Percentiles rank a stretch among this genome's conserved stretches.
Evolutionary conservation across 75 land plant species (phyloP).

Genomic region (Picea glauca): DNA sequence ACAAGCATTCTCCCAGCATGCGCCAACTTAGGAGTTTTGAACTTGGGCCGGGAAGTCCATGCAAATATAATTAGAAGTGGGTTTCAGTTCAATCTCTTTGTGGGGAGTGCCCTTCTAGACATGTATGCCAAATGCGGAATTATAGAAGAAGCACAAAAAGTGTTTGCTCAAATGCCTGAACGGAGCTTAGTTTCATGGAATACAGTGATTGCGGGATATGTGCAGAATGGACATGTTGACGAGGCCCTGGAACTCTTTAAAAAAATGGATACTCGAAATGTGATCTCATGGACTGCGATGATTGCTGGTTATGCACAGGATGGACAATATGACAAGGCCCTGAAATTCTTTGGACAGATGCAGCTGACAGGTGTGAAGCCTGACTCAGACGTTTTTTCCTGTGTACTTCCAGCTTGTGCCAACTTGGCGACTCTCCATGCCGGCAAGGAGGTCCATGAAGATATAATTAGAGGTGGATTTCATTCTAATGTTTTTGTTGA

Average conservation of each 20-base stretch:
- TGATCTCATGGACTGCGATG: slow-evolving; percentile 4
- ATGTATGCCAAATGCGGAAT: slow-evolving; percentile 71
- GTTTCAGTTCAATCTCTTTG: slow-evolving; percentile 31
- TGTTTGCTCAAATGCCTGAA: slow-evolving; percentile 31
- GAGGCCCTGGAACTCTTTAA: background rate
- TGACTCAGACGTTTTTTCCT: background rate
- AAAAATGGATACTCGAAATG: background rate
- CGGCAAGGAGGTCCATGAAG: background rate
- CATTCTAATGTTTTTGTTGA: background rate
- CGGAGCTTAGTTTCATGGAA: too few relatives aligned
- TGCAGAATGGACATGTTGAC: background rate
- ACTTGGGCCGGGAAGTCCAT: slow-evolving; percentile 52
- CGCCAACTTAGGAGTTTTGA: slow-evolving; percentile 40
- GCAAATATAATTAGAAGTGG: slow-evolving; percentile 15
- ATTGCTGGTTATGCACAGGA: background rate
- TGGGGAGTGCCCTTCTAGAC: slow-evolving; percentile 61
- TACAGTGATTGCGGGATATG: too few relatives aligned
- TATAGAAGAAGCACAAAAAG: slow-evolving; percentile 34
- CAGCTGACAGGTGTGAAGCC: background rate
- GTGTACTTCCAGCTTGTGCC: slow-evolving; percentile 1
- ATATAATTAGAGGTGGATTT: slow-evolving; percentile 6
- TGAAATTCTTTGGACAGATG: background rate
- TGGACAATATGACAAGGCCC: background rate
- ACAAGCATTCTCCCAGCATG: slow-evolving; percentile 47
- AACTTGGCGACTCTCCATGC: background rate